Base-by-base conservation (phyloP, 2,329 filamentous ascomycete genomes). In the Alternaria alternata region DNA sequence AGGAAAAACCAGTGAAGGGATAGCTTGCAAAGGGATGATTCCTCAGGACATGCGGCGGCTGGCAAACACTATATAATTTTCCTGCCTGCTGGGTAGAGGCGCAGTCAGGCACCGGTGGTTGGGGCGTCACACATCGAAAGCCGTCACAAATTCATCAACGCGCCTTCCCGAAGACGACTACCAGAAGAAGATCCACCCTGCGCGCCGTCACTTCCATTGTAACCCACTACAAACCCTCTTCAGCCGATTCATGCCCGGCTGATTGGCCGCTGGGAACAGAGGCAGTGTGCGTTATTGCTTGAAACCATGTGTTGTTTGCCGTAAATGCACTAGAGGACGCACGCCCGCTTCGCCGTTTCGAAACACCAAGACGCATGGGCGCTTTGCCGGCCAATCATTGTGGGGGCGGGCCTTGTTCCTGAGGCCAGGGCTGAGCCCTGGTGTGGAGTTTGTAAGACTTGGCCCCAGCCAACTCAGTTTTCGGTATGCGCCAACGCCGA, bases 341-440 rank as follows among this genome's bases (percentile, higher is more conserved):
- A 51, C 41, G 47, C 9, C 32, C 59, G 34, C 34, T 42, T 44
- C 30, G 32, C 20, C 54, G 68, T 71, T 71, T 69, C 61, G 67
- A 70, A 70, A 70, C 68, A 64, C 58, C 63, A 51, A 60, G 62
- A 53, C 34, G 55, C 59, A 54, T 62, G 39, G 60, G 59, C 48
- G 59, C 47, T 52, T 59, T 63, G 48, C 38, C 49, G 48, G 56
- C 68, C 65, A 71, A 71, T 70, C 58, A 51, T 28, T 55, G 53
- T 32, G 30, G 54, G 42, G 57, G 48, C 60, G 54, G 59, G 56
- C 56, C 44, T 55, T 30, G 46, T 62, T 54, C 54, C 52, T 62
- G 59, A 26, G 34, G 48, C 59, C 41, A 34, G 43, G 56, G 55
- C 59, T 57, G 57, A 56, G 38, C 28, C 55, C 55, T 46, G 51